These are phyloP conservation scores for Angophora floribunda DNA, from an alignment of 345 rosid genomes.

Conservation along the genomic window DNA sequence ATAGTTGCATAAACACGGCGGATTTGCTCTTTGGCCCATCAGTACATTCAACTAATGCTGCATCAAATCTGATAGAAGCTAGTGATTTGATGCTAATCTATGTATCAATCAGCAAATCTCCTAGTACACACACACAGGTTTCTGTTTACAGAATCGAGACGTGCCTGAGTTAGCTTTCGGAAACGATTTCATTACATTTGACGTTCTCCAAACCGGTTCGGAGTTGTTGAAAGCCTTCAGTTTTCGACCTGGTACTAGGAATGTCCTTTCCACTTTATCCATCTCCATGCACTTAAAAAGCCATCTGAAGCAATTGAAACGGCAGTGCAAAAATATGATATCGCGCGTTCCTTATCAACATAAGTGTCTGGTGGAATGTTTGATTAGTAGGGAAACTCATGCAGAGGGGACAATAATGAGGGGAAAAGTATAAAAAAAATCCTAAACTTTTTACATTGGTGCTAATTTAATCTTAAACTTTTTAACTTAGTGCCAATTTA, in stretches of 20 bases:
- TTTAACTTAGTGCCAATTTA: no score
- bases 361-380: not conserved
- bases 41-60: not conserved
- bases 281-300: no score
- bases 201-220: not conserved
- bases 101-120: not conserved
- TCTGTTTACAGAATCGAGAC: rapidly evolving
- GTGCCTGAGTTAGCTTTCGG: not conserved
- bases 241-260: not conserved
- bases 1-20: not conserved
- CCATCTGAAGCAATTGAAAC: no score
- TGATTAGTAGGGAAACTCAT: not conserved
- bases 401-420: not conserved
- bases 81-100: not conserved
- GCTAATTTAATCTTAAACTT: no score
- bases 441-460: no score
- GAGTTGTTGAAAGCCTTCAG: not conserved
- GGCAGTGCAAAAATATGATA: not conserved
- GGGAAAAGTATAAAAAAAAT: not conserved
- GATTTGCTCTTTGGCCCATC: no score
- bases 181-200: not conserved
- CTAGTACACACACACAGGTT: rapidly evolving
- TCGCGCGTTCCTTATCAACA: not conserved
- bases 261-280: not conserved
- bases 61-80: not conserved